phyloP scores from a whole-genome alignment of 2,329 filamentous ascomycete genomes.

The Beauveria sp. region DNA sequence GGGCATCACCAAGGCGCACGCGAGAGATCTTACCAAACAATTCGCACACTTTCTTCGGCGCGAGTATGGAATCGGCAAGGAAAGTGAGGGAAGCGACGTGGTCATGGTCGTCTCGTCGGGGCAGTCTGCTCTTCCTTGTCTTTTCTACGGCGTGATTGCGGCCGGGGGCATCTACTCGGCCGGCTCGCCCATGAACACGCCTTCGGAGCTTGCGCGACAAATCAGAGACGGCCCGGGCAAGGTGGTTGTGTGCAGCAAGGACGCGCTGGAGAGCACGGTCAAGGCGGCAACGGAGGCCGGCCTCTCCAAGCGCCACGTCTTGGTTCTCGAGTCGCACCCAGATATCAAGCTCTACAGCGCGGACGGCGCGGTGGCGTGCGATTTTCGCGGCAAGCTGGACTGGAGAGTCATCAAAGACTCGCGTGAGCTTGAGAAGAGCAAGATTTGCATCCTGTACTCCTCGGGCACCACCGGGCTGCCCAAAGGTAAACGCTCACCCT shows the following conservation, averaged over 20 bases:
- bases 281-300: slow-evolving; percentile 41
- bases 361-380: slow-evolving; percentile 18
- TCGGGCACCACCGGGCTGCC: slow-evolving; percentile 42
- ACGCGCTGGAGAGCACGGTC: slow-evolving; percentile 36
- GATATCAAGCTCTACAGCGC: slow-evolving; percentile 20
- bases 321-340: slow-evolving; percentile 38
- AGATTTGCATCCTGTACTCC: slow-evolving; percentile 38
- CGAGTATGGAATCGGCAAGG: slow-evolving; percentile 42
- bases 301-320: slow-evolving; percentile 36
- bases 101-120: slow-evolving; percentile 50
- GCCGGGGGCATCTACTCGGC: slow-evolving; percentile 53
- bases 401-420: slow-evolving; percentile 49
- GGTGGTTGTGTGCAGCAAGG: slow-evolving; percentile 38
- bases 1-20: slow-evolving; percentile 43
- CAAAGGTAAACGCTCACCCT: slow-evolving; percentile 25
- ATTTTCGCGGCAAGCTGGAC: slow-evolving; percentile 29
- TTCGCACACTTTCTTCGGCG: slow-evolving; percentile 48
- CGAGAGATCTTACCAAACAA: slow-evolving; percentile 40
- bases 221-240: slow-evolving; percentile 27
- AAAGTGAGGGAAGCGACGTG: slow-evolving; percentile 42
- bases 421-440: slow-evolving; percentile 31
- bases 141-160: slow-evolving; percentile 50
- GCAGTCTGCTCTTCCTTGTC: slow-evolving; percentile 43
- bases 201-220: slow-evolving; percentile 41
- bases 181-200: slow-evolving; percentile 41